These are phyloP conservation scores for Hsuehochloa calcarea DNA, from an alignment of 176 grass and related monocot species.

Conservation along the genomic window DNA sequence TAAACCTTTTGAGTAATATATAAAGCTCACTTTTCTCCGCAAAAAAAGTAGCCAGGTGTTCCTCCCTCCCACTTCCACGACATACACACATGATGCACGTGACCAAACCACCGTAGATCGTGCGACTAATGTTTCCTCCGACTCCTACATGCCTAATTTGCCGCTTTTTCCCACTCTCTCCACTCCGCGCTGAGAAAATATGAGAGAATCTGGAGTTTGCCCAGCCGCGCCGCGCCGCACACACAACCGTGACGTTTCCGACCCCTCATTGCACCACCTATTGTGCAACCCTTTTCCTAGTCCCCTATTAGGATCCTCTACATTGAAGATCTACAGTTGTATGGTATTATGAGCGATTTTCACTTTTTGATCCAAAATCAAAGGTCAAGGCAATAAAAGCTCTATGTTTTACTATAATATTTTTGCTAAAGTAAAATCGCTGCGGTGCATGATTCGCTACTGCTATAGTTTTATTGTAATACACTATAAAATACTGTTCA, in stretches of 20 bases:
- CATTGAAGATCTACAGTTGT: too few species aligned
- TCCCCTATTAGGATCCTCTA: too few species aligned
- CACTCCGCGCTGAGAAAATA: background rate
- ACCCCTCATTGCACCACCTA: constrained; percentile 30
- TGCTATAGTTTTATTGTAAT: too few species aligned
- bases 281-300: background rate
- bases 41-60: background rate
- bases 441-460: too few species aligned
- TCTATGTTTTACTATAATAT: too few species aligned
- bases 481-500: too few species aligned
- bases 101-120: background rate
- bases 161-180: background rate
- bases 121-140: background rate
- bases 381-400: too few species aligned
- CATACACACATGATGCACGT: background rate
- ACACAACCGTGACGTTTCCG: constrained; percentile 52
- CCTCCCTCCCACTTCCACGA: background rate
- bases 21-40: too few species aligned
- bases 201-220: background rate
- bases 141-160: background rate
- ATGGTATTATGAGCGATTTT: too few species aligned
- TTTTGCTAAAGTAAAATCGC: too few species aligned
- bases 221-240: background rate
- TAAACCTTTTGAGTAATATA: too few species aligned
- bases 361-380: too few species aligned